phyloP scores from a whole-genome alignment of 495 filamentous ascomycete genomes.

The Xylaria cubensis region DNA sequence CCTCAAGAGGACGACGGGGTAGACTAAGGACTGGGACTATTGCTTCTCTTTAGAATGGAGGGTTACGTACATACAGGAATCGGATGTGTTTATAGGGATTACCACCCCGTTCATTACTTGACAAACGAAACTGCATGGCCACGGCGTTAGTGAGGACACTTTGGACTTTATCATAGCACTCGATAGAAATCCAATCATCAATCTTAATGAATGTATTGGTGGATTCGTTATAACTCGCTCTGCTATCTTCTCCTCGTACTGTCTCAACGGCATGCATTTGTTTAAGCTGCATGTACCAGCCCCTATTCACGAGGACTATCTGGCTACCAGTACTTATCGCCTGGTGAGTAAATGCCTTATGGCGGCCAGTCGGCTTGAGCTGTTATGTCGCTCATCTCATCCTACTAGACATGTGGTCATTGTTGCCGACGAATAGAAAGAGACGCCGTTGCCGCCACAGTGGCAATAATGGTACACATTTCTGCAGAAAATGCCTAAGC shows the following conservation, averaged over 20 bases:
- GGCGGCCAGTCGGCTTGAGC: background rate
- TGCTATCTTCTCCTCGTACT: background rate
- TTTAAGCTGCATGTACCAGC: background rate
- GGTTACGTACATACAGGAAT: constrained; percentile 9
- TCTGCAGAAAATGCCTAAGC: background rate
- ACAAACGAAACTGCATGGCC: constrained; percentile 18
- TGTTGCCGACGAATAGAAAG: too few relatives aligned
- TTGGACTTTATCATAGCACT: constrained; percentile 14
- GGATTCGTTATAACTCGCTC: background rate
- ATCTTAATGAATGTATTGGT: background rate
- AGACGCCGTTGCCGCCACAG: too few relatives aligned
- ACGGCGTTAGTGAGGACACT: constrained; percentile 15
- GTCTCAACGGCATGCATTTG: background rate
- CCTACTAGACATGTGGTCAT: background rate
- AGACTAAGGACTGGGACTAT: constrained; percentile 10
- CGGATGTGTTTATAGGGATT: constrained; percentile 5
- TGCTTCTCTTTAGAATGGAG: background rate
- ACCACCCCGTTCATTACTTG: background rate
- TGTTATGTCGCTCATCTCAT: background rate
- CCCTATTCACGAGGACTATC: background rate
- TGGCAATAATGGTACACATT: too few relatives aligned
- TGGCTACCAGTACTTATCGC: background rate
- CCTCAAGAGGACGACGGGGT: constrained; percentile 31
- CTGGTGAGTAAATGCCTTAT: background rate
- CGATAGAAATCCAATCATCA: background rate